Evolutionary conservation across 805 yeast genomes (phyloP).

Genomic region (Hanseniaspora pseudoguilliermondii): DNA sequence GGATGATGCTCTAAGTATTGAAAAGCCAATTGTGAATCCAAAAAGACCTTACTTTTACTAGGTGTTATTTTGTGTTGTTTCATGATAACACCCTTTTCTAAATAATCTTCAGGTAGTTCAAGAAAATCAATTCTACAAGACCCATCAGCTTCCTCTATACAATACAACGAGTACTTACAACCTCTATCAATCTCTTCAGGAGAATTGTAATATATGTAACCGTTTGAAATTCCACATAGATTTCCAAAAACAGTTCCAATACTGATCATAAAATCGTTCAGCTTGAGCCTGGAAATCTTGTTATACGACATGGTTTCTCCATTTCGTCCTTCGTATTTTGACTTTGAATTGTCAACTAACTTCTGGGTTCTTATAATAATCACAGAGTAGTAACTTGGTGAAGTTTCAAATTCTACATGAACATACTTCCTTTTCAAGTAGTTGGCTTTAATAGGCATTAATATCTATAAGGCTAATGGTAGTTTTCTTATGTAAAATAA

Average conservation of each 20-base stretch:
- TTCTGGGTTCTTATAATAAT: slow-evolving; percentile 2
- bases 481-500: background rate
- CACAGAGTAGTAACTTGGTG: slow-evolving; percentile 4
- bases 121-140: slow-evolving; percentile 15
- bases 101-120: background rate
- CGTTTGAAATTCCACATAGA: slow-evolving; percentile 9
- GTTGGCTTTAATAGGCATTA: background rate
- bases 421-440: slow-evolving; percentile 5
- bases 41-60: background rate
- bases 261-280: slow-evolving; percentile 10
- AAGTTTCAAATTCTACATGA: slow-evolving; percentile 4
- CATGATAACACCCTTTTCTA: background rate
- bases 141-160: slow-evolving; percentile 10
- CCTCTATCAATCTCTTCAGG: background rate
- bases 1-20: background rate
- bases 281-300: background rate
- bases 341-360: background rate
- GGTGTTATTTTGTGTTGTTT: background rate
- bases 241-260: slow-evolving; percentile 14
- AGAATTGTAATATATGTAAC: slow-evolving; percentile 12
- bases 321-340: background rate
- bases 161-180: slow-evolving; percentile 12
- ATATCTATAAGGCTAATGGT: no score
- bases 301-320: background rate
- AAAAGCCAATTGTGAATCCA: background rate